Evolutionary conservation across 352 stramenopile genomes (phyloP), one percentile per base, ranked within the genome.

Genomic region (Globisporangium paddicum): DNA sequence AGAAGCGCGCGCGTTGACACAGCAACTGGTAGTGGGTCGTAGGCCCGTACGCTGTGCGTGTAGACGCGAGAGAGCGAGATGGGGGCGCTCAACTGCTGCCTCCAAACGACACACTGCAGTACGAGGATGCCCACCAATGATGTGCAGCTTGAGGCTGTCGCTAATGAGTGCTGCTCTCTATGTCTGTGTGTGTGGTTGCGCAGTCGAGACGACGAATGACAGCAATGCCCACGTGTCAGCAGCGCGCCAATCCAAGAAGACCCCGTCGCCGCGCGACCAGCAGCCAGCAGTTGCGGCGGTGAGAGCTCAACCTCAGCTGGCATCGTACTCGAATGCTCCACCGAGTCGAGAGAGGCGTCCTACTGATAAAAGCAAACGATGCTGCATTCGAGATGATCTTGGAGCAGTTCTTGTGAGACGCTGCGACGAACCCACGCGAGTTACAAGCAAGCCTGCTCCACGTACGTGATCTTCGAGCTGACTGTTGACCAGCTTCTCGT

Each of bases 41-140:
- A n/a, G n/a, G n/a, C n/a, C n/a, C n/a, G n/a, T n/a, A n/a, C n/a
- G n/a, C n/a, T 32, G 28, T 32, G 28, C 28, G 28, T 6, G 6
- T 3, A 32, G 28, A 32, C n/a, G 28, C 28, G 40, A 44, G 44
- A 41, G 40, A 42, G n/a, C 28, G 30, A 35, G 26, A 68, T 68
- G 62, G 62, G 62, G 11, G 62, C 62, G 35, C 35, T 66, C 56
- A 64, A 46, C 47, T 68, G 62, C 57, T 68, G 62, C 51, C 34
- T 59, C 21, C 58, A 61, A 28, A 30, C 49, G n/a, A 35, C 44
- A 5, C 48, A 60, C 13, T 65, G 57, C 34, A 53, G 62, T 68
- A 42, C n/a, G 56, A n/a, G n/a, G n/a, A 41, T 41, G 25, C 42
- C 37, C 8, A 21, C 9, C 10, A 16, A 40, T 51, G 9, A 1